Percentiles rank a stretch among this genome's conserved stretches.
These are phyloP conservation scores for Blastocystis sp. DNA, from an alignment of 352 stramenopile genomes.

Conservation along the genomic window DNA sequence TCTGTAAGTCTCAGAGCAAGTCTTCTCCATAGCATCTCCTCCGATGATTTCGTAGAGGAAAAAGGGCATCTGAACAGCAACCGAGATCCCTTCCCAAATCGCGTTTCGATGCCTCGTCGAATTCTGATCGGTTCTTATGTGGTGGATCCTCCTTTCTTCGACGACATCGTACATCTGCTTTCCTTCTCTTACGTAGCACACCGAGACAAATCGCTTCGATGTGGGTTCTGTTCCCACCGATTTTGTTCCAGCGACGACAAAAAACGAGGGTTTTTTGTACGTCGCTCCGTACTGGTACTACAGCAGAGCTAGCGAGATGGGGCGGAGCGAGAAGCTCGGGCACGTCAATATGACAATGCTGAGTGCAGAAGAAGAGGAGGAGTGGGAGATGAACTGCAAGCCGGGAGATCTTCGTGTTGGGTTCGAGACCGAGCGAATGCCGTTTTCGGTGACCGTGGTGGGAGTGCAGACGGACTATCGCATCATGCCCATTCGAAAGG, in stretches of 20 bases:
- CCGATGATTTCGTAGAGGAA: conserved; percentile 38
- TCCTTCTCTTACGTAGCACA: not conserved
- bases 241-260: not conserved
- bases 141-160: not conserved
- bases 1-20: not conserved
- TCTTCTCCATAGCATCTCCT: not conserved
- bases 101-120: not conserved
- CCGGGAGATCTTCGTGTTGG: conserved; percentile 19
- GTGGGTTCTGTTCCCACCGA: not conserved
- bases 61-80: not conserved
- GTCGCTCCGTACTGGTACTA: conserved; percentile 19
- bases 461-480: conserved; percentile 21
- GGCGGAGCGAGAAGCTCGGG: not conserved
- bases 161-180: not conserved
- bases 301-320: not conserved
- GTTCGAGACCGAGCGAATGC: conserved; percentile 14
- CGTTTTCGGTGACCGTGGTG: conserved; percentile 2
- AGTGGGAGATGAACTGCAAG: not conserved
- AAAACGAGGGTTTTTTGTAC: conserved; percentile 6
- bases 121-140: conserved; percentile 41
- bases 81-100: conserved; percentile 28
- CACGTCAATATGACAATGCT: conserved; percentile 23
- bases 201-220: not conserved
- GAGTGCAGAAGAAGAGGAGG: not conserved
- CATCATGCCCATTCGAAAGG: conserved; percentile 35